These are phyloP conservation scores for Erysimum cheiri DNA, from an alignment of 441 rosid genomes.

Conservation along the genomic window DNA sequence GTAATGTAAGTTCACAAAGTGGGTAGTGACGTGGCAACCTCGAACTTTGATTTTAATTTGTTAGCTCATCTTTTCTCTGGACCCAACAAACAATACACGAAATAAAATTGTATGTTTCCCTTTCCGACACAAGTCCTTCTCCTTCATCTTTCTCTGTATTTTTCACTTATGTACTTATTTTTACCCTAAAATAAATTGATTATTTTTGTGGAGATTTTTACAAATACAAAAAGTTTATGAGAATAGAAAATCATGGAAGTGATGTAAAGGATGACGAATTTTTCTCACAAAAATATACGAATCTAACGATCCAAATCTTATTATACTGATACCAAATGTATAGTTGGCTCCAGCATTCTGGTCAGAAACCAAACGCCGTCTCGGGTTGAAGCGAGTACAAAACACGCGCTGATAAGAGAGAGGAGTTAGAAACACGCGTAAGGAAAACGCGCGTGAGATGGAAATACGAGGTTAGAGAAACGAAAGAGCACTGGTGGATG, in stretches of 20 bases:
- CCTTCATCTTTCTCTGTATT: constrained; percentile 16
- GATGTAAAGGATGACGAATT: constrained; percentile 61
- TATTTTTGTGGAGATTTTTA: neutral
- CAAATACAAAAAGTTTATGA: neutral
- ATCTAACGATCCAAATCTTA: constrained; percentile 53
- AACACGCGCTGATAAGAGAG: constrained; percentile 27
- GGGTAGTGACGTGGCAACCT: constrained; percentile 44
- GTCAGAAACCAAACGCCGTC: constrained; percentile 45
- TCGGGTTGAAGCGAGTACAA: neutral
- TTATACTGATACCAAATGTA: constrained; percentile 29
- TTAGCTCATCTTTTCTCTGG: constrained; percentile 14
- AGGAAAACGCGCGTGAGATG: constrained; percentile 29
- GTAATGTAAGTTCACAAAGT: constrained; percentile 26
- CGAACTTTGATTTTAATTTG: neutral
- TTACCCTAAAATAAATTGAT: neutral
- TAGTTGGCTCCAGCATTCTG: constrained; percentile 55
- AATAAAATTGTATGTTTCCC: constrained; percentile 40
- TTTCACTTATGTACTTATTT: neutral
- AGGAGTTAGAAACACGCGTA: constrained; percentile 43
- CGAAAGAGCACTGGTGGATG: constrained; percentile 51
- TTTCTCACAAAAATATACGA: constrained; percentile 47
- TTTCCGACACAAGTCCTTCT: constrained; percentile 45
- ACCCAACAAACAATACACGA: constrained; percentile 34
- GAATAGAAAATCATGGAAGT: constrained; percentile 28
- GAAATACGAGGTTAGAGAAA: constrained; percentile 62